Evolutionary conservation across 2,329 filamentous ascomycete genomes (phyloP), one percentile per base, ranked within the genome.

Genomic region (Ploettnerulaceae sp.): DNA sequence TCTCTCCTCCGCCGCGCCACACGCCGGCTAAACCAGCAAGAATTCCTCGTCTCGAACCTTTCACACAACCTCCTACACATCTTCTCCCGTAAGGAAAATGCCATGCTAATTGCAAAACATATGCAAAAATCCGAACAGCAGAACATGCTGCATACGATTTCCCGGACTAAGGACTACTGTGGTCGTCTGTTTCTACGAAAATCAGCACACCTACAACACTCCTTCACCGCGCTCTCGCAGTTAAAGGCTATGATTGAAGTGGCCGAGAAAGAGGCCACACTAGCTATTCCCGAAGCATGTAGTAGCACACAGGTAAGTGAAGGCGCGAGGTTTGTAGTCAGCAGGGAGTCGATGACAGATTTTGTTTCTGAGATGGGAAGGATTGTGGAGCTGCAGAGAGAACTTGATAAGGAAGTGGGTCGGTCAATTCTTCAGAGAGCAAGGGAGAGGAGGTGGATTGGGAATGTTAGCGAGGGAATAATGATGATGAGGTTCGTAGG

Each of bases 401-500:
- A 45, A 11, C 20, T 54, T 18, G 38, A 49, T 37, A 31, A 15
- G 8, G 21, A 36, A 8, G 6, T 42, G 7, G 8, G 20, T 15
- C 29, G 43, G 5, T 37, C 25, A 17, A 26, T 54, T 6, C 2
- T 43, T 8, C 46, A 50, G 33, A 45, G 26, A 33, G 47, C 42
- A 36, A 39, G 34, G 40, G 46, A 53, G 32, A 15, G 21, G 15
- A 40, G 45, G 12, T 55, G 49, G 47, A 29, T 32, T 6, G 29
- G 32, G 12, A 51, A 15, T 29, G 25, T 28, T 3, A 41, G 38
- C 17, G 44, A 51, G 37, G 29, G 42, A 38, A 28, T 47, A 32
- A 40, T 47, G 48, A 52, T 51, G 49, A 11, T 15, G 12, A 20
- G 50, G 17, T 55, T 55, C 37, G 42, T 49, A 8, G 40, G 48